Evolutionary conservation across 2,329 filamentous ascomycete genomes (phyloP).

Genomic region (Ophiobolus disseminans): DNA sequence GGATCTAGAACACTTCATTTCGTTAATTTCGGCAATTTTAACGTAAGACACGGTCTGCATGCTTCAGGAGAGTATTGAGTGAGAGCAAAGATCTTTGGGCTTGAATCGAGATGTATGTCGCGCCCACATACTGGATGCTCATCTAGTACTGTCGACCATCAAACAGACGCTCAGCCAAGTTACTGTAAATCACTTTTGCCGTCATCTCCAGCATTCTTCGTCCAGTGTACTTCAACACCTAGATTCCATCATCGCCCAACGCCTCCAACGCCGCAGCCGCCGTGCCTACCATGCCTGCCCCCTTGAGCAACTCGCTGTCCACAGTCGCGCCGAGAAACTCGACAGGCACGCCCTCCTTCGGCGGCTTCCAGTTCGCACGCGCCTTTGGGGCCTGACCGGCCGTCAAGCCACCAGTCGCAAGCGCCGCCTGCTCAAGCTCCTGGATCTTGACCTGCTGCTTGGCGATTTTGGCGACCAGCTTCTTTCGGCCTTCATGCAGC

Average conservation of each 20-base stretch:
- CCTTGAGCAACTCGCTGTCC: conserved; percentile 39
- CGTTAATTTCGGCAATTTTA: too few species aligned
- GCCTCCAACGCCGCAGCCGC: conserved; percentile 4
- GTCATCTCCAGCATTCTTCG: too few species aligned
- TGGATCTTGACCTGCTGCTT: conserved; percentile 23
- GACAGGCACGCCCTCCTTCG: conserved; percentile 29
- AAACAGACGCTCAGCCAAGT: too few species aligned
- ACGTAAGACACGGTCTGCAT: too few species aligned
- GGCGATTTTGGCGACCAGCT: conserved; percentile 27
- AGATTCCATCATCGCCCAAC: not conserved
- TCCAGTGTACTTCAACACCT: too few species aligned
- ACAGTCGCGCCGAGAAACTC: conserved; percentile 40
- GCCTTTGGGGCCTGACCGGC: conserved; percentile 21
- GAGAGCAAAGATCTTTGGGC: too few species aligned
- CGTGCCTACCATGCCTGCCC: conserved; percentile 33
- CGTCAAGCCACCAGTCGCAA: conserved; percentile 22
- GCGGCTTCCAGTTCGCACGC: conserved; percentile 25
- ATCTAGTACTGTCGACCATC: too few species aligned
- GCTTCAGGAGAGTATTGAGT: too few species aligned
- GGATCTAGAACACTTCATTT: too few species aligned
- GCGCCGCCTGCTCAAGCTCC: conserved; percentile 21
- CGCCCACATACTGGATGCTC: too few species aligned
- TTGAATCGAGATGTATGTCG: too few species aligned
- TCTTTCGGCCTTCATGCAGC: conserved; percentile 23
- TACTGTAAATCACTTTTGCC: too few species aligned